phyloP scores from a whole-genome alignment of 257 asterid genomes.

The Scutellaria galericulata region DNA sequence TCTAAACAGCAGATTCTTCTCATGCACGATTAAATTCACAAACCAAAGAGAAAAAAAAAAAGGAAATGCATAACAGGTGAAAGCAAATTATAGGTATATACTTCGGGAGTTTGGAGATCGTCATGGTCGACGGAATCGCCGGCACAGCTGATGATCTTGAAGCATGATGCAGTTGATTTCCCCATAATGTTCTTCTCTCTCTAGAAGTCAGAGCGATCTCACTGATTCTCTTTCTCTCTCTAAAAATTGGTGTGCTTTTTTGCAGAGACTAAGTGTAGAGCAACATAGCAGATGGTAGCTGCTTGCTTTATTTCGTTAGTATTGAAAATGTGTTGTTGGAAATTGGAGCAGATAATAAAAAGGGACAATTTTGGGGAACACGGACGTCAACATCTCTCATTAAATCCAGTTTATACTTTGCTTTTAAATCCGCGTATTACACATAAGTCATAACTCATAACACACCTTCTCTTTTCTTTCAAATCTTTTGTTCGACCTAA shows the following conservation, averaged over 20 bases:
- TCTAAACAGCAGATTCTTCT: conserved; percentile 19
- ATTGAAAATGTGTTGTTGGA: conserved; percentile 43
- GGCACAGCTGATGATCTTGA: conserved; percentile 80
- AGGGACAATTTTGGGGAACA: conserved; percentile 32
- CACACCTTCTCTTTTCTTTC: conserved; percentile 14
- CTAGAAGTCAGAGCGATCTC: conserved; percentile 7
- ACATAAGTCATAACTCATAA: too few relatives aligned
- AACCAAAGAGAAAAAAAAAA: not conserved
- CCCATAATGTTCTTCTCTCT: conserved; percentile 55
- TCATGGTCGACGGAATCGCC: conserved; percentile 65
- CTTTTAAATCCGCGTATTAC: conserved; percentile 52
- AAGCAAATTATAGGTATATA: conserved; percentile 32
- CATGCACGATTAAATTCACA: conserved; percentile 22
- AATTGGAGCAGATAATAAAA: conserved; percentile 46
- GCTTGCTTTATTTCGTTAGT: conserved; percentile 9
- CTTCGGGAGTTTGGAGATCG: conserved; percentile 63
- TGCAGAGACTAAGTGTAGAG: not conserved
- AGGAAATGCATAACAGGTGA: conserved; percentile 3
- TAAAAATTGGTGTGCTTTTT: conserved; percentile 31
- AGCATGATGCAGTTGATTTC: conserved; percentile 73
- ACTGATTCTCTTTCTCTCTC: conserved; percentile 36
- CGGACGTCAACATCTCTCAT: conserved; percentile 63
- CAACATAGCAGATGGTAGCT: not conserved
- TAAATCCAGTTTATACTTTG: conserved; percentile 48
- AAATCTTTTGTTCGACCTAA: conserved; percentile 6